phyloP scores from a whole-genome alignment of 2,329 filamentous ascomycete species.

The Thielaviopsis cerberus region DNA sequence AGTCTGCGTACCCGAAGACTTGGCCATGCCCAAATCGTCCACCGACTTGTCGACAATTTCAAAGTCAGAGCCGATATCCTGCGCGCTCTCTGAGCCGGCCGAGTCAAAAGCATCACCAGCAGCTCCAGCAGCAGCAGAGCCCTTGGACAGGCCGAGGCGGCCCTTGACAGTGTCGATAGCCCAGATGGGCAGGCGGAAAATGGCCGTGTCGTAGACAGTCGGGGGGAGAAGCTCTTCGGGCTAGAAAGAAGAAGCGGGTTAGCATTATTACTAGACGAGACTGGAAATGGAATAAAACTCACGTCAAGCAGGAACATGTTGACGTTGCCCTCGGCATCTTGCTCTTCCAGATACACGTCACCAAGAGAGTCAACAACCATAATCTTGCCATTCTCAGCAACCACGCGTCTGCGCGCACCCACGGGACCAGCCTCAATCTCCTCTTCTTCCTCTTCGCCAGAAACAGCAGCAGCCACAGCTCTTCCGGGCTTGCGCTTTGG shows the following conservation, averaged over 20 bases:
- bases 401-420: slow-evolving; percentile 68
- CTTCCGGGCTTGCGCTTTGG: slow-evolving; percentile 21
- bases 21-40: slow-evolving; percentile 33
- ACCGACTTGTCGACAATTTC: slow-evolving; percentile 44
- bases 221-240: slow-evolving; percentile 62
- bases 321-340: slow-evolving; percentile 67
- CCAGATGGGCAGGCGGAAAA: slow-evolving; percentile 63
- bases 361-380: slow-evolving; percentile 81
- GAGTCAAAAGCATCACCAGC: slow-evolving; percentile 14
- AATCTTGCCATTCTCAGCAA: slow-evolving; percentile 88
- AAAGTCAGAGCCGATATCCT: slow-evolving; percentile 35
- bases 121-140: not conserved
- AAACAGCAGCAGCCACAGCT: slow-evolving; percentile 20
- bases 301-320: slow-evolving; percentile 79
- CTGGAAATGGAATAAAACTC: slow-evolving; percentile 22
- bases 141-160: slow-evolving; percentile 22
- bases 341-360: slow-evolving; percentile 86
- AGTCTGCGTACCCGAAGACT: slow-evolving; percentile 29
- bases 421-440: slow-evolving; percentile 37
- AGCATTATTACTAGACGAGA: not conserved
- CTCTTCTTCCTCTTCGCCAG: slow-evolving; percentile 23
- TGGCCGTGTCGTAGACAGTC: slow-evolving; percentile 61
- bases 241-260: slow-evolving; percentile 24
- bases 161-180: slow-evolving; percentile 35
- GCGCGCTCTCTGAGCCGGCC: slow-evolving; percentile 21